Percentiles rank a stretch among this genome's conserved stretches.
Conservation (phyloP, 805 yeast genomes). For the Myxozyma melibiosi region DNA sequence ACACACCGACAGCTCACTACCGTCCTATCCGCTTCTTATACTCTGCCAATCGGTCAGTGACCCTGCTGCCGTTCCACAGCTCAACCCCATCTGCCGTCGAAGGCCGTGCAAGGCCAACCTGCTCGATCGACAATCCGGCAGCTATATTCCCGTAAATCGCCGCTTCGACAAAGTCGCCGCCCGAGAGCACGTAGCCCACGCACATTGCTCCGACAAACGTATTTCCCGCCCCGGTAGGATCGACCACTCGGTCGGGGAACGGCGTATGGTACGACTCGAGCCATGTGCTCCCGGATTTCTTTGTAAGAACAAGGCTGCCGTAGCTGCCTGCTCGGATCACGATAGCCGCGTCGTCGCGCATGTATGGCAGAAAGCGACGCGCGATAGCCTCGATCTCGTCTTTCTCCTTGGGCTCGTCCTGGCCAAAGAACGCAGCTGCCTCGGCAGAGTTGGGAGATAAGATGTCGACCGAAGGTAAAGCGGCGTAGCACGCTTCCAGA, state of each 20-base stretch:
- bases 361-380: conserved; percentile 44
- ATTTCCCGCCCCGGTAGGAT: conserved; percentile 96
- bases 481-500: conserved; percentile 44
- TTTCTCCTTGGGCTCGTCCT: conserved; percentile 47
- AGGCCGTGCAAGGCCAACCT: conserved; percentile 57
- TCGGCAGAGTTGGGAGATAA: conserved; percentile 87
- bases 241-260: conserved; percentile 56
- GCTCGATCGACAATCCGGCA: conserved; percentile 81
- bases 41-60: conserved; percentile 11
- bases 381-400: conserved; percentile 52
- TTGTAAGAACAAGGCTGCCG: conserved; percentile 60
- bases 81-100: conserved; percentile 39
- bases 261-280: conserved; percentile 72
- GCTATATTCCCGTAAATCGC: conserved; percentile 74
- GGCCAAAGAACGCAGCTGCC: conserved; percentile 64
- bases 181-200: conserved; percentile 54
- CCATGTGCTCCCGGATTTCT: conserved; percentile 44
- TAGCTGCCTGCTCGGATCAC: conserved; percentile 75
- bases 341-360: conserved; percentile 50
- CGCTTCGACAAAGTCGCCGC: conserved; percentile 48
- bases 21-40: conserved; percentile 18
- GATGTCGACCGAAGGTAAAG: conserved; percentile 54
- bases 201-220: conserved; percentile 82
- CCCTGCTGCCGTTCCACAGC: conserved; percentile 61
- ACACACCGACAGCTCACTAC: background rate